Evolutionary conservation across 352 stramenopile genomes (phyloP).

Genomic region (Globisporangium perplexum): DNA sequence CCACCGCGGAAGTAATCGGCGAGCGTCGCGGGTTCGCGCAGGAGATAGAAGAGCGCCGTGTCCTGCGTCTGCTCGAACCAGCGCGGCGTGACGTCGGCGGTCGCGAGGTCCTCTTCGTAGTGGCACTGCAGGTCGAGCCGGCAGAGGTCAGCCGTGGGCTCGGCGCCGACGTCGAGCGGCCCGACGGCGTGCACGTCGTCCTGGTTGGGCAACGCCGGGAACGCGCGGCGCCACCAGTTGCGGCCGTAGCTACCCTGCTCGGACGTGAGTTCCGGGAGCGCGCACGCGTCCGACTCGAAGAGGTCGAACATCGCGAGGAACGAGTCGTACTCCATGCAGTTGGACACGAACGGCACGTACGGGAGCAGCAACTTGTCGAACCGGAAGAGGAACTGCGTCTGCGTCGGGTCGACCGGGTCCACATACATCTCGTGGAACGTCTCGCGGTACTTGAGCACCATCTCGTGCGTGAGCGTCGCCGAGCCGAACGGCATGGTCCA

Average conservation of each 20-base stretch:
- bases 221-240: constrained; percentile 68
- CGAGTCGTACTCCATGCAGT: constrained; percentile 95
- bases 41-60: constrained; percentile 89
- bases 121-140: constrained; percentile 83
- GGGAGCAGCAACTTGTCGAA: constrained; percentile 86
- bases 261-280: constrained; percentile 78
- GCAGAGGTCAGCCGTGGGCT: constrained; percentile 92
- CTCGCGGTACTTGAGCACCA: constrained; percentile 93
- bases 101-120: constrained; percentile 92
- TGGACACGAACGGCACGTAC: constrained; percentile 96
- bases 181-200: constrained; percentile 92
- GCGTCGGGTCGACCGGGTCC: constrained; percentile 35
- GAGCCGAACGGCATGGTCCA: constrained; percentile 73
- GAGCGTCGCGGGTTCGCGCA: constrained; percentile 89
- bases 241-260: constrained; percentile 55
- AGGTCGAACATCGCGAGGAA: constrained; percentile 92
- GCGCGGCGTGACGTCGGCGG: constrained; percentile 86
- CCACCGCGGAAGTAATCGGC: constrained; percentile 82
- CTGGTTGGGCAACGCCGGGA: constrained; percentile 88
- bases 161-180: constrained; percentile 78
- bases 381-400: constrained; percentile 56
- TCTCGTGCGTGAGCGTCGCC: constrained; percentile 70
- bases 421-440: constrained; percentile 91
- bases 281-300: constrained; percentile 89
- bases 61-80: constrained; percentile 94